Evolutionary conservation across 1,284 basidiomycete species (phyloP).

Genomic region (Earliella scabrosa): DNA sequence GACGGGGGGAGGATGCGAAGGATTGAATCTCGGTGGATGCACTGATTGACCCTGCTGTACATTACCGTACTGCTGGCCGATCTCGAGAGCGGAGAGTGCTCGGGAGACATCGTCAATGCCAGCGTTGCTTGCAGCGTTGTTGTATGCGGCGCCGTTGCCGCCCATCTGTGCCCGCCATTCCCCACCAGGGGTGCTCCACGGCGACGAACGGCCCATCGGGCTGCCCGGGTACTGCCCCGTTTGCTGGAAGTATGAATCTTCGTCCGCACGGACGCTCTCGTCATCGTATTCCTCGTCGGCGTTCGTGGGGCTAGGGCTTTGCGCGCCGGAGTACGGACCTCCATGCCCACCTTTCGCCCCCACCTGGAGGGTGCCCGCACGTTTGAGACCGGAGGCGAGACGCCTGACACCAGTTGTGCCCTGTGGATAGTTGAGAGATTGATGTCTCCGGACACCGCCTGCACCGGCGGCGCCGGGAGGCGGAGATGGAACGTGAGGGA

Average conservation of each 20-base stretch:
- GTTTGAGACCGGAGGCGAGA: conserved; percentile 60
- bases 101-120: conserved; percentile 77
- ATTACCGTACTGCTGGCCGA: conserved; percentile 44
- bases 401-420: conserved; percentile 50
- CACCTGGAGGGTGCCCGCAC: conserved; percentile 76
- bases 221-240: conserved; percentile 60
- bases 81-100: conserved; percentile 69
- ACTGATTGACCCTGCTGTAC: conserved; percentile 52
- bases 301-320: conserved; percentile 49
- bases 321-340: conserved; percentile 34
- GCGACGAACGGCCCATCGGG: conserved; percentile 64
- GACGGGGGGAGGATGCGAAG: conserved; percentile 51
- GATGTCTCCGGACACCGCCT: conserved; percentile 75
- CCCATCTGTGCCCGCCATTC: conserved; percentile 65
- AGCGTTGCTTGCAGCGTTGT: conserved; percentile 36
- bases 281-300: conserved; percentile 63
- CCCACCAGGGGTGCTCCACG: conserved; percentile 59
- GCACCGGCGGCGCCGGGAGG: conserved; percentile 65
- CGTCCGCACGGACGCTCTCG: conserved; percentile 58
- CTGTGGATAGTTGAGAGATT: conserved; percentile 74
- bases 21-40: conserved; percentile 72
- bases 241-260: conserved; percentile 54
- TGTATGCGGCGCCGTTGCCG: conserved; percentile 26
- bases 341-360: conserved; percentile 35
- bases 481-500: conserved; percentile 62